A percentile compares a stretch with the other conserved stretches of the same genome.
Evolutionary conservation across 331 rosid genomes (phyloP).

Genomic region (Arachis monticola): DNA sequence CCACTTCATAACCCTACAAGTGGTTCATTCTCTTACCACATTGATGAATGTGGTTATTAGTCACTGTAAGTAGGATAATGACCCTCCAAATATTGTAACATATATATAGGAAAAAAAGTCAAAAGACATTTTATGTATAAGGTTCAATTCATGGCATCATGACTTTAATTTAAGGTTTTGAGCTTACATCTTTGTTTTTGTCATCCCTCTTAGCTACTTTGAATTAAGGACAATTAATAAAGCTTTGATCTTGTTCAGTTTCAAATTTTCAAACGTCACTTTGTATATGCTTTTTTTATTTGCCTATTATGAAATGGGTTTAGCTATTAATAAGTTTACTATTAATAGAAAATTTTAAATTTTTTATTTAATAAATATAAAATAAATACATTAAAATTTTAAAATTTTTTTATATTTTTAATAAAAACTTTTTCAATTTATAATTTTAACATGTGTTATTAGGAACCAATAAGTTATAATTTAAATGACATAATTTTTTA

Average conservation of each 20-base stretch:
- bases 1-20: slow-evolving; percentile 23
- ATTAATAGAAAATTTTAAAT: no score
- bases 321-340: no score
- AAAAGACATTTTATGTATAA: neutral
- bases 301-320: neutral
- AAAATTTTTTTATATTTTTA: no score
- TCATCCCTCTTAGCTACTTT: slow-evolving; percentile 35
- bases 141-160: slow-evolving; percentile 19
- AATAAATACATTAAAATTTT: no score
- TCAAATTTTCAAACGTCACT: slow-evolving; percentile 39
- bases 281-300: slow-evolving; percentile 24
- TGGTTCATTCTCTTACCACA: slow-evolving; percentile 26
- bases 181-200: slow-evolving; percentile 34
- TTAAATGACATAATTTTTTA: no score
- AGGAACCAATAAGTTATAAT: no score
- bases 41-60: slow-evolving; percentile 15
- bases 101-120: no score
- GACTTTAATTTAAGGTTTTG: slow-evolving; percentile 27
- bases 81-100: neutral
- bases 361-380: no score
- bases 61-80: slow-evolving; percentile 30
- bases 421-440: no score
- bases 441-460: no score
- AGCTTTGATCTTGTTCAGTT: slow-evolving; percentile 32
- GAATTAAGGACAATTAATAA: slow-evolving; percentile 31